Conservation (phyloP, 305 asterid species). For the Fraxinus latifolia region DNA sequence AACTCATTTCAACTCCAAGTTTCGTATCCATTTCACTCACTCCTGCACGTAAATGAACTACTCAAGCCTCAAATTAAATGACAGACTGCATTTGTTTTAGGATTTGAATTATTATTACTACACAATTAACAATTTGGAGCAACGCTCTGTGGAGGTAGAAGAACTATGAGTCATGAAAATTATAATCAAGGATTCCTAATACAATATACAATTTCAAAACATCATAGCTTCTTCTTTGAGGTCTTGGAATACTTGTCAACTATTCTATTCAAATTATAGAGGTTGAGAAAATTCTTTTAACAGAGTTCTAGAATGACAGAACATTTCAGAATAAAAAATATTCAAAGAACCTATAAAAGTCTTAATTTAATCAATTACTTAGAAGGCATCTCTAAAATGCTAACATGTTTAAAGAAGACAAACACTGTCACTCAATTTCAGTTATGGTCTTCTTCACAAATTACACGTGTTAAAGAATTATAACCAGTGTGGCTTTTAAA, state of each 20-base stretch:
- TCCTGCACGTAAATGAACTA: conserved; percentile 22
- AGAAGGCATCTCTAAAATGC: not conserved
- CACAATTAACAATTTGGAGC: not conserved
- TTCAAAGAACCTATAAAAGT: not conserved
- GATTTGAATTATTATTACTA: not conserved
- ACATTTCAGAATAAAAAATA: not conserved
- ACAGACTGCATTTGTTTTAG: not conserved
- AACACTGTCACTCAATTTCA: conserved; percentile 1
- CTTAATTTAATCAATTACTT: not conserved
- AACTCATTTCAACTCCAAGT: conserved; percentile 24
- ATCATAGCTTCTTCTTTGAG: not conserved
- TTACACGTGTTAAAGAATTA: not conserved
- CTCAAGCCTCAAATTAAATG: not conserved
- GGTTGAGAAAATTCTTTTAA: not conserved
- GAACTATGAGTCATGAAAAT: not conserved
- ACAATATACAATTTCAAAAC: not conserved
- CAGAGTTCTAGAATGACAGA: not conserved
- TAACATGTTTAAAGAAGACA: not conserved
- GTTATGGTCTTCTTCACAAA: not conserved
- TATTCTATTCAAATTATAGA: not conserved
- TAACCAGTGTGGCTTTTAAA: not conserved
- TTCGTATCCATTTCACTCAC: conserved; percentile 11
- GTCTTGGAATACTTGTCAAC: not conserved
- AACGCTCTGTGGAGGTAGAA: not conserved
- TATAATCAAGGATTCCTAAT: not conserved